Base-by-base conservation (phyloP, 176 grass and related monocot species). In the Canna indica region DNA sequence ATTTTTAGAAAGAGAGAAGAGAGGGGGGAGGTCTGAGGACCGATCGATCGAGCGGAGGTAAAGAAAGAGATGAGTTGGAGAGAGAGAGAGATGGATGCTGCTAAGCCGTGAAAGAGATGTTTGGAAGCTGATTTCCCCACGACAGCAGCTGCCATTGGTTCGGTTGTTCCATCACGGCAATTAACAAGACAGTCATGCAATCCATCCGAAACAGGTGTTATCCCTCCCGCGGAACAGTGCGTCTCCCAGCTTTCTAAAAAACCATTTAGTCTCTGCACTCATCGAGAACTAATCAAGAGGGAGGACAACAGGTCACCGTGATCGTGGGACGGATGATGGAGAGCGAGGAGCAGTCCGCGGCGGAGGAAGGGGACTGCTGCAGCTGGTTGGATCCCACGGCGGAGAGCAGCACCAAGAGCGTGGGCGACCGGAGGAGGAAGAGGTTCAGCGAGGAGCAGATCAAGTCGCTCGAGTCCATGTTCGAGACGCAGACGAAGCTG, bases 401-500 rank as follows among this genome's bases (percentile, higher is more conserved):
- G 36, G 63, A 25, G 20, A 66, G 12, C 34, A 16, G 28, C 26
- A 76, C 74, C 29, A 58, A 52, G 25, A 31, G 59, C 18, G 75
- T 73, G 60, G 73, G 69, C 9, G 76, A 88, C 81, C 76, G 82
- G 78, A 77, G 82, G 80, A 99, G 93, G 90, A 85, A 83, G 72
- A 73, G 95, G 48, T 99, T 99, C 84, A 99, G 80, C 80, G 87
- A 99, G 81, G 90, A 99, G 74, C 95, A 99, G 87, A 88, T 94
- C 77, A 99, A 94, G 87, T 94, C 95, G 44, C 87, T 99, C 0
- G 95, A 99, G 77, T 87, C 95, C 75, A 99, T 99, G 85, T 99
- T 99, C 85, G 84, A 88, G 67, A 94, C 84, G 39, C 90, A 94
- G 79, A 82, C 90, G 41, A 99, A 99, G 80, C 95, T 99, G 71